phyloP scores from a whole-genome alignment of 1,139 yeast species.

The Debaryomycetaceae sp. region DNA sequence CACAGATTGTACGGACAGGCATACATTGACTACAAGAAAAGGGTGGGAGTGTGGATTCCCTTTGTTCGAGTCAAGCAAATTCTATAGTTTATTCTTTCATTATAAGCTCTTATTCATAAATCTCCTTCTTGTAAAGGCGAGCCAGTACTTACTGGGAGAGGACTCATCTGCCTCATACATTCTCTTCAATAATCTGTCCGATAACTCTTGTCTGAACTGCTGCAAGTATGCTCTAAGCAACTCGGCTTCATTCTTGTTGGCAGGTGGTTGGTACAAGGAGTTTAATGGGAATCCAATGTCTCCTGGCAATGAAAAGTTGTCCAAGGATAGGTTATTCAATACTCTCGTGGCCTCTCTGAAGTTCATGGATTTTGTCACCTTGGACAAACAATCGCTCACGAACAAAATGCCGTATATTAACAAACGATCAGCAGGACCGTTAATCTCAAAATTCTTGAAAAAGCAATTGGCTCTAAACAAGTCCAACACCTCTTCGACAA shows the following conservation, averaged over 20 bases:
- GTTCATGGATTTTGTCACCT: slow-evolving; percentile 45
- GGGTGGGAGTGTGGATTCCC: slow-evolving; percentile 31
- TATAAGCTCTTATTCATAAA: slow-evolving; percentile 84
- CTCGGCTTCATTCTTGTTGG: slow-evolving; percentile 71
- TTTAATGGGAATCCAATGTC: slow-evolving; percentile 92
- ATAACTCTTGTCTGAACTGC: slow-evolving; percentile 94
- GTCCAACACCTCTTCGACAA: slow-evolving; percentile 86
- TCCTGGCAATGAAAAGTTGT: slow-evolving; percentile 89
- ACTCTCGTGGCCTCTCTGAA: slow-evolving; percentile 67
- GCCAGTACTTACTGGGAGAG: slow-evolving; percentile 79
- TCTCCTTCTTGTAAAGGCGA: slow-evolving; percentile 90
- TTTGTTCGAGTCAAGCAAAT: slow-evolving; percentile 11
- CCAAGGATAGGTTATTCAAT: slow-evolving; percentile 81
- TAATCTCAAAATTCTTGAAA: slow-evolving; percentile 94
- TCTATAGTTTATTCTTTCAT: slow-evolving; percentile 4
- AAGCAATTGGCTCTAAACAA: slow-evolving; percentile 93
- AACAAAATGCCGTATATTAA: slow-evolving; percentile 92
- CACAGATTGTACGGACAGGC: slow-evolving; percentile 25
- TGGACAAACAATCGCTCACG: slow-evolving; percentile 77
- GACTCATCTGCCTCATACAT: slow-evolving; percentile 57
- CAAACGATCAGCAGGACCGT: slow-evolving; percentile 93
- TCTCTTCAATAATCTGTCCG: slow-evolving; percentile 71
- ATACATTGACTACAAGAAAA: slow-evolving; percentile 22
- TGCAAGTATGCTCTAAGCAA: slow-evolving; percentile 74
- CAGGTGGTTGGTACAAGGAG: slow-evolving; percentile 74